Base-by-base conservation (phyloP, 305 asterid genomes). In the Coffea humblotiana region DNA sequence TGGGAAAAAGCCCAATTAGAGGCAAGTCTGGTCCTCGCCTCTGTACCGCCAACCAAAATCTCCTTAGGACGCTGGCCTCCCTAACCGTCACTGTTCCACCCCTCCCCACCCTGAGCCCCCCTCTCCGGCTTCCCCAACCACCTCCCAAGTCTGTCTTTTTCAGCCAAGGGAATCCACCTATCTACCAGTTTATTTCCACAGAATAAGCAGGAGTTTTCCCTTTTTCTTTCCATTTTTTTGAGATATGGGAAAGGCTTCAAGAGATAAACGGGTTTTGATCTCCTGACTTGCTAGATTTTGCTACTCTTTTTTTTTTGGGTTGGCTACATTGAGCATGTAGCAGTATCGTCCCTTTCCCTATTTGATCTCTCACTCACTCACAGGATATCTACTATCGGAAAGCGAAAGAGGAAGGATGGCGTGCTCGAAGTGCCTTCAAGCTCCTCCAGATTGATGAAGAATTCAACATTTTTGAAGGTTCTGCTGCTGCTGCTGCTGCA, bases 371-470 rank as follows among this genome's bases (percentile, higher is more conserved):
- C 87, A 37, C 43, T 37, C 43, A 37, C 43, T 37, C 43, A 37
- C 43, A 94, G 98, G 99, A 96, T 80, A 94, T 96, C 78, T 92
- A 96, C 88, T 94, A 96, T 63, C 90, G 97, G 82, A 96, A 94
- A 88, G 98, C 97, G 72, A 92, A 94, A 84, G 99, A 94, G 82
- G 99, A 96, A 85, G 98, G 98, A 32, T 94, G 99, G 96, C 88
- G 98, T 35, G 98, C 97, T 4, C 91, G 98, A 66, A 94, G 99
- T 84, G 99, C 98, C 79, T 96, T 91, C 91, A 96, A 94, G 88
- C 93, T 96, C 81, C 99, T 94, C 81, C 97, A 96, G 88, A 96
- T 92, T 74, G 99, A 96, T 82, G 97, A 94, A 79, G 97, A 96
- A 85, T 96, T 92, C 77, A 91, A 92, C 85, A 90, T 96, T 40